Percentiles rank a stretch among this genome's conserved stretches.
Conservation (phyloP, 2,329 filamentous ascomycete species). For the Colletotrichum sp. region DNA sequence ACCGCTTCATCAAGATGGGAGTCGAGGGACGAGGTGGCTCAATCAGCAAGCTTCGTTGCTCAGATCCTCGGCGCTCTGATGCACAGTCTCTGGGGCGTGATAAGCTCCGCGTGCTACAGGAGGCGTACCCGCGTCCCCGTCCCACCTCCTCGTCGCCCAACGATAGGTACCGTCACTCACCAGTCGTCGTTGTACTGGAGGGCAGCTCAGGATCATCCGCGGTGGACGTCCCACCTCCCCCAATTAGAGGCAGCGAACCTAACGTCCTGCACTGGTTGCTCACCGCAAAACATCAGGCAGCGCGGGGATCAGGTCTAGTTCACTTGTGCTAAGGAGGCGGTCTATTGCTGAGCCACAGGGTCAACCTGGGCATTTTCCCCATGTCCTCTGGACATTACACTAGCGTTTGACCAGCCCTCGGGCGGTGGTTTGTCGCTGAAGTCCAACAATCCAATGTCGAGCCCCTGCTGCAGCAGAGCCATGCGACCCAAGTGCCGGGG, state of each 20-base stretch:
- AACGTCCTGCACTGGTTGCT: background rate
- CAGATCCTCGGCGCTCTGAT: slow-evolving; percentile 20
- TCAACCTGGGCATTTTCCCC: slow-evolving; percentile 8
- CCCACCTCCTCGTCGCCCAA: background rate
- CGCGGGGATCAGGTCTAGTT: slow-evolving; percentile 1
- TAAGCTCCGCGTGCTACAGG: slow-evolving; percentile 20
- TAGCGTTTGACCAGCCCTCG: slow-evolving; percentile 17
- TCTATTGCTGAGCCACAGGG: slow-evolving; percentile 18
- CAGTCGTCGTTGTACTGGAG: background rate
- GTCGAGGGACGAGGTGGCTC: background rate
- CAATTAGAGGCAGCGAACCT: background rate
- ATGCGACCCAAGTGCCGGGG: slow-evolving; percentile 21
- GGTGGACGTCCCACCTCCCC: background rate
- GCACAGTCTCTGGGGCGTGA: slow-evolving; percentile 7
- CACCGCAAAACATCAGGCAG: slow-evolving; percentile 18
- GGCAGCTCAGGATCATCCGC: background rate
- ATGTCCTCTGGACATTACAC: slow-evolving; percentile 1
- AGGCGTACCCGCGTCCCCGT: slow-evolving; percentile 10
- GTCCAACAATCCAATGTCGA: slow-evolving; percentile 7
- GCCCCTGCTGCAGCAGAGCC: slow-evolving; percentile 10
- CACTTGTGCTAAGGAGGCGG: slow-evolving; percentile 7
- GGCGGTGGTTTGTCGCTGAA: slow-evolving; percentile 10
- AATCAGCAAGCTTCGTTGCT: slow-evolving; percentile 4
- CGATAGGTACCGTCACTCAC: background rate
- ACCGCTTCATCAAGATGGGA: slow-evolving; percentile 13